Evolutionary conservation across 257 asterid genomes (phyloP).

Genomic region (Plantago major): DNA sequence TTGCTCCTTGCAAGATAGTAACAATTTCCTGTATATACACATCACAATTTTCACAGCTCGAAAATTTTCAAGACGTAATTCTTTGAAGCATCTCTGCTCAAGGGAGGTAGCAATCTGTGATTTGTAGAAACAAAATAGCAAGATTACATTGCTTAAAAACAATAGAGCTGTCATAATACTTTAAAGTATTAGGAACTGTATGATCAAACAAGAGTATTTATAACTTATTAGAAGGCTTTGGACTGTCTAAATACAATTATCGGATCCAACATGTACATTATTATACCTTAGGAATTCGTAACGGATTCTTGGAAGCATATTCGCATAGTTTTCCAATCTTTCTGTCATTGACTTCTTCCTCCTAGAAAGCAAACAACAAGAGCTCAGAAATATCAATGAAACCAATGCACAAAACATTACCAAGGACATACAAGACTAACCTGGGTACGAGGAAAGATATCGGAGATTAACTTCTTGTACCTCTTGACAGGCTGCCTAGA

Average conservation of each 20-base stretch:
- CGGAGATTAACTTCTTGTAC: conserved; percentile 93
- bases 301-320: conserved; percentile 87
- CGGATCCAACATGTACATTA: background rate
- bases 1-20: conserved; percentile 86
- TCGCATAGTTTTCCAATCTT: conserved; percentile 93
- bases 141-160: conserved; percentile 3
- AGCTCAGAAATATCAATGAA: background rate
- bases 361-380: conserved; percentile 39
- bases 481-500: conserved; percentile 99
- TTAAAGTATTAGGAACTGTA: no score
- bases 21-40: conserved; percentile 80
- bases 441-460: conserved; percentile 79
- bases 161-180: conserved; percentile 11
- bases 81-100: conserved; percentile 96
- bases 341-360: conserved; percentile 87
- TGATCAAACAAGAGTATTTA: no score
- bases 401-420: conserved; percentile 5
- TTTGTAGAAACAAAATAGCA: conserved; percentile 20
- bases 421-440: conserved; percentile 36
- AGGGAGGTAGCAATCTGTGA: conserved; percentile 75
- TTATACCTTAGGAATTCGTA: conserved; percentile 94
- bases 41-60: conserved; percentile 68
- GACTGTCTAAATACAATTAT: no score
- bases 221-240: no score
- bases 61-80: conserved; percentile 70